A percentile compares a stretch with the other conserved stretches of the same genome.
These are phyloP conservation scores for Penicillium robsamsonii DNA, from an alignment of 495 filamentous ascomycete species.

Conservation along the genomic window DNA sequence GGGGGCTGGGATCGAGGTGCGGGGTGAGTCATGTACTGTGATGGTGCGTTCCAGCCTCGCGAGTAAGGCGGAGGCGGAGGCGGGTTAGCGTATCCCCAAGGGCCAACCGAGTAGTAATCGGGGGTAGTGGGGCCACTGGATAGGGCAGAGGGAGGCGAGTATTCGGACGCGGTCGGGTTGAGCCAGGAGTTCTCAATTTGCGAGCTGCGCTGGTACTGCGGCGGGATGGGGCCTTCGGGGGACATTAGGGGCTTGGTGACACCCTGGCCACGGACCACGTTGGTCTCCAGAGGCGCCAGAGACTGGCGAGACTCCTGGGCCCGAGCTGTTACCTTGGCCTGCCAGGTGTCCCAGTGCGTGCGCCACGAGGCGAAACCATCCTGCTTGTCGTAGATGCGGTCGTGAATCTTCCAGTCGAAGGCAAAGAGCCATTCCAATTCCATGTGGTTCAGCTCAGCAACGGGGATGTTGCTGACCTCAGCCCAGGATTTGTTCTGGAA, in stretches of 20 bases:
- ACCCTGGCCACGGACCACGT: slow-evolving; percentile 48
- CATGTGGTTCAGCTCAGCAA: slow-evolving; percentile 82
- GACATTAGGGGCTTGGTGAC: slow-evolving; percentile 49
- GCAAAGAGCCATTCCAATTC: slow-evolving; percentile 89
- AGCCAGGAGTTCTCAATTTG: slow-evolving; percentile 54
- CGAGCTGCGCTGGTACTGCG: slow-evolving; percentile 50
- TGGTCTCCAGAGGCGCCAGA: slow-evolving; percentile 70
- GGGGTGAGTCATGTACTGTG: slow-evolving; percentile 49
- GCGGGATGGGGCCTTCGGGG: slow-evolving; percentile 49
- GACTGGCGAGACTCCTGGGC: slow-evolving; percentile 53
- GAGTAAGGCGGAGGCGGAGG: slow-evolving; percentile 47
- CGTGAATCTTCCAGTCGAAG: slow-evolving; percentile 84
- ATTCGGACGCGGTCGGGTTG: slow-evolving; percentile 52
- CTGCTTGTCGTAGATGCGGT: slow-evolving; percentile 76
- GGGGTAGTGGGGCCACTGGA: slow-evolving; percentile 65
- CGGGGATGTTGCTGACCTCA: slow-evolving; percentile 90
- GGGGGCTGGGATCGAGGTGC: slow-evolving; percentile 47
- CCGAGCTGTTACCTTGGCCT: slow-evolving; percentile 57
- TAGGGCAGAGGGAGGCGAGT: slow-evolving; percentile 67
- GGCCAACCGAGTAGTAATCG: slow-evolving; percentile 55
- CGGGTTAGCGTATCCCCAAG: slow-evolving; percentile 55
- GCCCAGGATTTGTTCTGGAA: slow-evolving; percentile 99
- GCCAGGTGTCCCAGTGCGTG: slow-evolving; percentile 79
- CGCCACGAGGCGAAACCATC: slow-evolving; percentile 80
- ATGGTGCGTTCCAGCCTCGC: slow-evolving; percentile 41